A percentile compares a stretch with the other conserved stretches of the same genome.
These are phyloP conservation scores for Colletotrichum agaves DNA, from an alignment of 2,329 filamentous ascomycete genomes.

Conservation along the genomic window DNA sequence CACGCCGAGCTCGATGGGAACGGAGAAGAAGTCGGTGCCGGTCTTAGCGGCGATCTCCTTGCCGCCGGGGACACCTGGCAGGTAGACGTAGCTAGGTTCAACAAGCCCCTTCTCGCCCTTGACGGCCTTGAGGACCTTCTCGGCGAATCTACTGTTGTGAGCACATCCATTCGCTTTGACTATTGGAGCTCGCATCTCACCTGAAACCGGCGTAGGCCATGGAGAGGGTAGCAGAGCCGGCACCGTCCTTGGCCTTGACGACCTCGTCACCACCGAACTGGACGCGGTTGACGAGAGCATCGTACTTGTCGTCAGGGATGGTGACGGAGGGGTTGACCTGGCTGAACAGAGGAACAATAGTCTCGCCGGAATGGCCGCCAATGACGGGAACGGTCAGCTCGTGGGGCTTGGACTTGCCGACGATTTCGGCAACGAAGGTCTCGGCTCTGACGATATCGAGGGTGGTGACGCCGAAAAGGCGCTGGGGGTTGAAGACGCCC, in stretches of 20 bases:
- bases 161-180: constrained; percentile 35
- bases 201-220: constrained; percentile 97
- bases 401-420: constrained; percentile 83
- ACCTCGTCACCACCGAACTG: constrained; percentile 99
- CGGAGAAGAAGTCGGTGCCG: constrained; percentile 93
- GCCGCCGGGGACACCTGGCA: constrained; percentile 88
- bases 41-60: constrained; percentile 86
- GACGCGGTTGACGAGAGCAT: constrained; percentile 90
- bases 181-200: constrained; percentile 56
- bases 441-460: constrained; percentile 98
- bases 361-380: constrained; percentile 97
- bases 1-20: constrained; percentile 95
- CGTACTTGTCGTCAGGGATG: constrained; percentile 90
- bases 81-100: constrained; percentile 96
- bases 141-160: constrained; percentile 76
- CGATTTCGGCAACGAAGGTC: constrained; percentile 91
- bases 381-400: constrained; percentile 91
- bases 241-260: constrained; percentile 92
- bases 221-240: constrained; percentile 89
- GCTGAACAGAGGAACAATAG: constrained; percentile 97
- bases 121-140: constrained; percentile 89
- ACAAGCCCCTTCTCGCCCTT: constrained; percentile 93
- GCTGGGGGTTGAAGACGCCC: constrained; percentile 93
- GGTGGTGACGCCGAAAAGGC: constrained; percentile 97
- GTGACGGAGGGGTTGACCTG: constrained; percentile 81